These are phyloP conservation scores for Blastobotrys mokoenaii DNA, from an alignment of 805 yeast species.

Conservation along the genomic window DNA sequence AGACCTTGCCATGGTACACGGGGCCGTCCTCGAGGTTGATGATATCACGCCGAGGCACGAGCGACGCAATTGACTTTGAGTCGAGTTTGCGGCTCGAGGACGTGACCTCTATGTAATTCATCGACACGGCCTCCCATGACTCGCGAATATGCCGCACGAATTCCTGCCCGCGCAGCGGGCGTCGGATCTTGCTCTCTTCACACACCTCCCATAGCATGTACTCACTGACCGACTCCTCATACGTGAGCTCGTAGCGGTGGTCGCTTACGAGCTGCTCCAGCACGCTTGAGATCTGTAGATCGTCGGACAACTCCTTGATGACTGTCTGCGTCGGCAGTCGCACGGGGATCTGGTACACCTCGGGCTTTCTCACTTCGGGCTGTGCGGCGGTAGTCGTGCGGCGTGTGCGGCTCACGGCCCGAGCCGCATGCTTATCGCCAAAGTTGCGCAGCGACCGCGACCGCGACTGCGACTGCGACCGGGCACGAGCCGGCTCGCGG, in stretches of 20 bases:
- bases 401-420: too few relatives aligned
- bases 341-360: too few relatives aligned
- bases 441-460: too few relatives aligned
- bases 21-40: conserved; percentile 15
- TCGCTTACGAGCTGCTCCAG: conserved; percentile 18
- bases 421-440: too few relatives aligned
- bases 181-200: conserved; percentile 13
- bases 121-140: conserved; percentile 3
- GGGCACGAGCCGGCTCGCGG: too few relatives aligned
- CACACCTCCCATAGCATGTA: conserved; percentile 25
- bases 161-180: conserved; percentile 24
- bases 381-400: too few relatives aligned
- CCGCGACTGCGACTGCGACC: too few relatives aligned
- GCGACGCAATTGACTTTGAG: conserved; percentile 23
- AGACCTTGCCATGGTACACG: conserved; percentile 12
- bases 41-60: conserved; percentile 27
- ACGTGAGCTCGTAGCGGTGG: conserved; percentile 24
- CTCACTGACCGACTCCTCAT: conserved; percentile 16
- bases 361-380: too few relatives aligned
- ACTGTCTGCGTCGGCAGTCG: conserved; percentile 22
- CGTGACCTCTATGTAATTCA: conserved; percentile 17
- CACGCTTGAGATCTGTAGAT: conserved; percentile 13
- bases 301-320: conserved; percentile 9
- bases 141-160: conserved; percentile 7
- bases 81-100: conserved; percentile 17